These are phyloP conservation scores for Tetrapyrgos nigripes DNA, from an alignment of 1,284 basidiomycete species.

Conservation along the genomic window DNA sequence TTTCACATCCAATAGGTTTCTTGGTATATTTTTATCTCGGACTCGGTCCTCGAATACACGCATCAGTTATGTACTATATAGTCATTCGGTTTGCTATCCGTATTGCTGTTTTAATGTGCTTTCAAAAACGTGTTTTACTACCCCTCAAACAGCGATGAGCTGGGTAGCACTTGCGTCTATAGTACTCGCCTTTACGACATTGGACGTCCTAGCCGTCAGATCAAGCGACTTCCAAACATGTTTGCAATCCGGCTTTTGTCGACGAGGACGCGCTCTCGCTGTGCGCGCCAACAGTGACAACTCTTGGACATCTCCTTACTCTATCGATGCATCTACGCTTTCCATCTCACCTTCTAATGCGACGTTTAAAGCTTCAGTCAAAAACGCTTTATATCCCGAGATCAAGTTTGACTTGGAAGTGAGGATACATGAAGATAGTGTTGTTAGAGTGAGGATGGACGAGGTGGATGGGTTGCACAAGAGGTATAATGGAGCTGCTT, in stretches of 20 bases:
- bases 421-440: constrained; percentile 83
- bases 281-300: constrained; percentile 64
- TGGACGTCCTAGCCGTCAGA: constrained; percentile 67
- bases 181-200: constrained; percentile 6
- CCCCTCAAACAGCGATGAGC: too few relatives aligned
- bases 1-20: too few relatives aligned
- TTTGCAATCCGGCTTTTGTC: constrained; percentile 89
- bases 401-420: constrained; percentile 83
- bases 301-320: constrained; percentile 86
- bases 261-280: constrained; percentile 83
- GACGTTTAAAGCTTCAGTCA: constrained; percentile 72
- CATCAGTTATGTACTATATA: too few relatives aligned
- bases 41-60: too few relatives aligned
- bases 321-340: constrained; percentile 63
- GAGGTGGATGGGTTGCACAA: constrained; percentile 79
- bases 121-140: too few relatives aligned
- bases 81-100: too few relatives aligned
- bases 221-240: constrained; percentile 91
- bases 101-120: too few relatives aligned
- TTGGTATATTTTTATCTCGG: too few relatives aligned
- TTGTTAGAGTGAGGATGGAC: constrained; percentile 86
- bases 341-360: constrained; percentile 59
- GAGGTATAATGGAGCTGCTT: constrained; percentile 89
- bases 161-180: constrained; percentile 13
- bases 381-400: constrained; percentile 82